Evolutionary conservation across 2,329 filamentous ascomycete genomes (phyloP).

Genomic region (Pseudovirgaria hyperparasitica): DNA sequence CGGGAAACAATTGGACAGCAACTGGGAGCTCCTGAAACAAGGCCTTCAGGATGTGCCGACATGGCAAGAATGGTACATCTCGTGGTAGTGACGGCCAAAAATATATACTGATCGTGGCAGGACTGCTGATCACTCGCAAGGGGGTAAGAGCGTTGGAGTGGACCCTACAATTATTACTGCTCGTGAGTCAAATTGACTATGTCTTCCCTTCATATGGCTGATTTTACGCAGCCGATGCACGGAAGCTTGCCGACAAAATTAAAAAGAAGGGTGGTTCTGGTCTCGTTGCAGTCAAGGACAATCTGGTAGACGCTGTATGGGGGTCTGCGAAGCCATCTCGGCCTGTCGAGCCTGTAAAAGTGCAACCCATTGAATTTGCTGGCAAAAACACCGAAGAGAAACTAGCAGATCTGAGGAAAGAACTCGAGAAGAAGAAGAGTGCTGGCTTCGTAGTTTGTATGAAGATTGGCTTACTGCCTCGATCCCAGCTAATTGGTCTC

Average conservation of each 20-base stretch:
- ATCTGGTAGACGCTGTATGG: slow-evolving; percentile 91
- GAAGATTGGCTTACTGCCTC: slow-evolving; percentile 4
- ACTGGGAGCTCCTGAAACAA: slow-evolving; percentile 87
- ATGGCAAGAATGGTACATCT: slow-evolving; percentile 80
- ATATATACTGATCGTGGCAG: slow-evolving; percentile 17
- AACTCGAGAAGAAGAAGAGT: slow-evolving; percentile 80
- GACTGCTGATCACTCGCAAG: slow-evolving; percentile 69
- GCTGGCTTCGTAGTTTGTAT: slow-evolving; percentile 70
- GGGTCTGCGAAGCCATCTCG: slow-evolving; percentile 56
- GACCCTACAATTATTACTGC: slow-evolving; percentile 80
- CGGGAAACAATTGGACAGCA: slow-evolving; percentile 73
- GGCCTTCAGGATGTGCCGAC: slow-evolving; percentile 88
- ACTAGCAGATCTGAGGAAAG: slow-evolving; percentile 74
- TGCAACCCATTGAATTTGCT: slow-evolving; percentile 59
- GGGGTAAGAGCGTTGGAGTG: slow-evolving; percentile 78
- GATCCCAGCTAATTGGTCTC: slow-evolving; percentile 2
- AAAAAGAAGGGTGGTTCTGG: slow-evolving; percentile 72
- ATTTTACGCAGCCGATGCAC: slow-evolving; percentile 40
- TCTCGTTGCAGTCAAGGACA: slow-evolving; percentile 62
- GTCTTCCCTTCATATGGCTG: slow-evolving; percentile 25
- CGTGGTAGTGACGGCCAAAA: neutral
- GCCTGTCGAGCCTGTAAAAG: slow-evolving; percentile 62
- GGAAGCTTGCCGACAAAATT: slow-evolving; percentile 74
- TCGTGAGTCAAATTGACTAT: slow-evolving; percentile 26
- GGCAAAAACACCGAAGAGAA: slow-evolving; percentile 78